A percentile compares a stretch with the other conserved stretches of the same genome.
phyloP scores from a whole-genome alignment of 208 protist species.

The Trypanosoma grayi region DNA sequence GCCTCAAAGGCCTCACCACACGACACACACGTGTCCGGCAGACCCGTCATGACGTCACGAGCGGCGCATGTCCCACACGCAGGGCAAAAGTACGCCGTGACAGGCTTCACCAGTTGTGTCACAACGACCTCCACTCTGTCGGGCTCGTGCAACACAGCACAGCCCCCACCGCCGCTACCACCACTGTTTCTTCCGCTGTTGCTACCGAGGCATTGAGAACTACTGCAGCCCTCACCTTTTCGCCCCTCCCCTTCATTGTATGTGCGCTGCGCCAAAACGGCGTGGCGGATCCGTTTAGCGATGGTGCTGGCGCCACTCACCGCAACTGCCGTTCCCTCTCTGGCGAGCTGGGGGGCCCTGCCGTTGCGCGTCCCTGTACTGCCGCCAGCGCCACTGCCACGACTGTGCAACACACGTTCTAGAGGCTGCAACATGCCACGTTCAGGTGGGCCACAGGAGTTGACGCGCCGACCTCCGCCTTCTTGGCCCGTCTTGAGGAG shows the following conservation, averaged over 20 bases:
- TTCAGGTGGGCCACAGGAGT: neutral
- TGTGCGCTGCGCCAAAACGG: neutral
- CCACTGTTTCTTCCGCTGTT: neutral
- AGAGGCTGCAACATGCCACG: neutral
- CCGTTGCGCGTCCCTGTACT: neutral
- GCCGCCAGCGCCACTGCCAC: neutral
- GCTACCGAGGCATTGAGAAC: neutral
- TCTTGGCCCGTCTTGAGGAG: neutral
- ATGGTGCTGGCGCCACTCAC: constrained; percentile 20
- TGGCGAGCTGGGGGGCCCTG: neutral
- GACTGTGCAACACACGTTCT: neutral
- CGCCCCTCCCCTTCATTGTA: neutral
- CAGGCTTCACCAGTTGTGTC: constrained; percentile 6
- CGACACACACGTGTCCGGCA: constrained; percentile 10
- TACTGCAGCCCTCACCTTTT: neutral
- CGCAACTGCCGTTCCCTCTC: constrained; percentile 22
- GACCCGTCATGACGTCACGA: constrained; percentile 17
- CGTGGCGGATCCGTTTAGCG: constrained; percentile 12
- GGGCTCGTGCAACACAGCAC: neutral
- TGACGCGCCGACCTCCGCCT: neutral
- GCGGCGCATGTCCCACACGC: constrained; percentile 12
- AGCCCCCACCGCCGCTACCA: neutral
- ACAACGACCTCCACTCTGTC: neutral
- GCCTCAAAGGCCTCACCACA: constrained; percentile 16
- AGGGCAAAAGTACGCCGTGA: constrained; percentile 20